Evolutionary conservation across 208 protist genomes (phyloP).

Genomic region (Plasmodiophora brassicae): DNA sequence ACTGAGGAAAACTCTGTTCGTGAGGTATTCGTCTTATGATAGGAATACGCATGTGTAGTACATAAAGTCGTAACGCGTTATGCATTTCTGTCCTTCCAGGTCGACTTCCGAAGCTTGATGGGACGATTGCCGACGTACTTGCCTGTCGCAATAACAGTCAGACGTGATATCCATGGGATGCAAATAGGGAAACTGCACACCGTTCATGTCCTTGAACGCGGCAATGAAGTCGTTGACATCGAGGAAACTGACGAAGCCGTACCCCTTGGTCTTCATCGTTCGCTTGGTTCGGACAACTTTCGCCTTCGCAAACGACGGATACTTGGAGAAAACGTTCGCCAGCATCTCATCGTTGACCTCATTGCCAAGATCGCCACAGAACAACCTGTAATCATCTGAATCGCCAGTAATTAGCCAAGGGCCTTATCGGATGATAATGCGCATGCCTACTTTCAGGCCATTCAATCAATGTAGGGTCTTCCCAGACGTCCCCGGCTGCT

Average conservation of each 20-base stretch:
- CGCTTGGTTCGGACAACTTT: constrained; percentile 58
- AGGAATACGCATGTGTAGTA: too few relatives aligned
- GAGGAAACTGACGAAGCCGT: constrained; percentile 65
- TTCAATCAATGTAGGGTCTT: constrained; percentile 49
- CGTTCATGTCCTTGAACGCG: constrained; percentile 59
- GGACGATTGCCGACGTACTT: constrained; percentile 44
- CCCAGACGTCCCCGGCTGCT: constrained; percentile 52
- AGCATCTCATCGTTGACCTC: constrained; percentile 62
- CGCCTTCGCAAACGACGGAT: constrained; percentile 61
- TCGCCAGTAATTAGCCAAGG: constrained; percentile 36
- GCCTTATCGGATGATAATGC: background rate
- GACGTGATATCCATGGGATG: background rate
- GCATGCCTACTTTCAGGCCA: constrained; percentile 52
- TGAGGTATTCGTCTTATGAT: too few relatives aligned
- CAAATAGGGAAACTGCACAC: constrained; percentile 51
- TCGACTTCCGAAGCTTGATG: constrained; percentile 45
- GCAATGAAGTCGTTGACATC: constrained; percentile 56
- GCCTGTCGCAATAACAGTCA: background rate
- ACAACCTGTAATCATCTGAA: constrained; percentile 62
- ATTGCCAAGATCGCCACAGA: constrained; percentile 63
- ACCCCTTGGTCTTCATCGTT: constrained; percentile 64
- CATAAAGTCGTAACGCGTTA: too few relatives aligned
- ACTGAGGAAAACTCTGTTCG: too few relatives aligned
- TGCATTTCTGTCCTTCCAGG: constrained; percentile 39
- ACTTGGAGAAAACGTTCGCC: constrained; percentile 55